These are phyloP conservation scores for Paramecium pentaurelia DNA, from an alignment of 73 alveolate genomes.

Conservation along the genomic window DNA sequence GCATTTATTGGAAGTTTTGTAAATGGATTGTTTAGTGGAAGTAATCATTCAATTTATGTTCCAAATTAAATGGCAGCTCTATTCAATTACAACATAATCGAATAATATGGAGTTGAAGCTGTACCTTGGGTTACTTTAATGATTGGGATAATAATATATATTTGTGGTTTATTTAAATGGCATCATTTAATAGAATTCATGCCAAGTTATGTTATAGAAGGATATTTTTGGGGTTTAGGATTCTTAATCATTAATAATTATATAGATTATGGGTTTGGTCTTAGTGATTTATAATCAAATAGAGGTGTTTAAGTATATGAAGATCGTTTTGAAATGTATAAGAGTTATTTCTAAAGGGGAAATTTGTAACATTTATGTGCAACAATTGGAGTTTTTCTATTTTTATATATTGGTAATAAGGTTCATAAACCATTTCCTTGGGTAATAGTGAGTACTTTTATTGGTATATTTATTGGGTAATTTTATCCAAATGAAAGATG, in stretches of 20 bases:
- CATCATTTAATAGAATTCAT: slow-evolving; percentile 12
- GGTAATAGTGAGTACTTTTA: background rate
- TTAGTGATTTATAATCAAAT: slow-evolving; percentile 11
- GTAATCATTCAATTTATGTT: slow-evolving; percentile 33
- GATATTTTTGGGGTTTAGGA: slow-evolving; percentile 38
- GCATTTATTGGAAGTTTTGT: slow-evolving; percentile 13
- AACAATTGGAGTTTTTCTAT: background rate
- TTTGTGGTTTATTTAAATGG: background rate
- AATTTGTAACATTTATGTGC: background rate
- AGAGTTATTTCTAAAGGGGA: background rate
- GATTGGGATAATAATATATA: background rate
- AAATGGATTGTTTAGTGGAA: slow-evolving; percentile 42
- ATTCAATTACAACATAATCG: background rate
- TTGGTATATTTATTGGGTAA: background rate
- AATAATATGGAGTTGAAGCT: background rate
- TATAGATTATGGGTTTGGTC: slow-evolving; percentile 35
- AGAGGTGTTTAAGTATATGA: background rate
- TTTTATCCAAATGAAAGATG: slow-evolving; percentile 27
- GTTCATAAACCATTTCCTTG: slow-evolving; percentile 14
- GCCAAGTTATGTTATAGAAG: slow-evolving; percentile 21
- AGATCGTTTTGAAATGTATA: slow-evolving; percentile 34
- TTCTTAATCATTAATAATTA: background rate
- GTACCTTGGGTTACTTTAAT: slow-evolving; percentile 42
- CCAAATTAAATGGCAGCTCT: background rate
- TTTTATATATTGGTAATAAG: slow-evolving; percentile 20